These are phyloP conservation scores for Leishmania gerbilli DNA, from an alignment of 208 protist species.

Conservation along the genomic window DNA sequence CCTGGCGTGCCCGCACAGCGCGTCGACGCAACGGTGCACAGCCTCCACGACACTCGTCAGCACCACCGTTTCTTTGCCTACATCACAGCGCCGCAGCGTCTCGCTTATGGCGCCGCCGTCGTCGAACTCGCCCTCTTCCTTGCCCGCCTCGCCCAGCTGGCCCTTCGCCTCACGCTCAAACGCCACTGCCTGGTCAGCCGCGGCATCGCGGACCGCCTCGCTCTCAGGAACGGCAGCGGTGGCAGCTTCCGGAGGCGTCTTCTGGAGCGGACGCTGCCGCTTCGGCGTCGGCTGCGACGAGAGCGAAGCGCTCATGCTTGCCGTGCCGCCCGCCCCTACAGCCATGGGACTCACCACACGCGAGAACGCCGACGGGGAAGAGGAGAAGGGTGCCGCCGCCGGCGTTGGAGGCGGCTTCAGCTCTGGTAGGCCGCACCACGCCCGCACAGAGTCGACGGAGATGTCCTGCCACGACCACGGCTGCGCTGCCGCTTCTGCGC, in stretches of 20 bases:
- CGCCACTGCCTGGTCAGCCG: neutral
- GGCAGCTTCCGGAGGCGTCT: neutral
- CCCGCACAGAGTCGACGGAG: slow-evolving; percentile 14
- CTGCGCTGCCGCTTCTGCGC: neutral
- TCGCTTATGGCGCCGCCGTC: slow-evolving; percentile 5
- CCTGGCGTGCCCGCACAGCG: slow-evolving; percentile 15
- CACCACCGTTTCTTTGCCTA: slow-evolving; percentile 12
- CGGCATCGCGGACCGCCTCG: neutral
- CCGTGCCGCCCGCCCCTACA: neutral
- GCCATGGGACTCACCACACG: neutral
- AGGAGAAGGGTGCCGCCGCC: neutral
- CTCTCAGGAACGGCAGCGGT: neutral
- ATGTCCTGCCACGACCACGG: slow-evolving; percentile 33
- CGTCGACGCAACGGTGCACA: slow-evolving; percentile 11
- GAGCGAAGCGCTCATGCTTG: neutral
- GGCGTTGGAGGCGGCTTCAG: slow-evolving; percentile 1
- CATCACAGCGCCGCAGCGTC: slow-evolving; percentile 19
- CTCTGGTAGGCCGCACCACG: slow-evolving; percentile 20
- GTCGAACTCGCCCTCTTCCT: slow-evolving; percentile 4
- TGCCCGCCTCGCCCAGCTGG: neutral
- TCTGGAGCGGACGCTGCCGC: neutral
- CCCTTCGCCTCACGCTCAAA: neutral
- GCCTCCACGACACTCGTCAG: slow-evolving; percentile 17
- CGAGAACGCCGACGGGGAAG: neutral
- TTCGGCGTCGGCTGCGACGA: neutral